These are phyloP conservation scores for Przewalskia tangutica DNA, from an alignment of 257 asterid species.

Conservation along the genomic window DNA sequence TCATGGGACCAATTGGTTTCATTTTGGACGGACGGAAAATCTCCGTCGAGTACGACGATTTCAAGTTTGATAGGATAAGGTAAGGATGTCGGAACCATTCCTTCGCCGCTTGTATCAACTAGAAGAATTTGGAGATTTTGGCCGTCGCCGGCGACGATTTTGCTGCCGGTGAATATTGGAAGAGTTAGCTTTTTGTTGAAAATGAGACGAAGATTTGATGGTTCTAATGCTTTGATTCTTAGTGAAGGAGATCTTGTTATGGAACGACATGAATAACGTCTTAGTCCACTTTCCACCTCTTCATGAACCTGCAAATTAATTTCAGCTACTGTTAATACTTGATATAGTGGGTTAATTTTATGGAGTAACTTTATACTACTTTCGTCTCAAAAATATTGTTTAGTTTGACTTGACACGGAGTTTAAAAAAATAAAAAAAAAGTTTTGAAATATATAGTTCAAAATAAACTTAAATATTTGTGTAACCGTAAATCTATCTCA, in stretches of 20 bases:
- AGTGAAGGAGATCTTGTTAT: slow-evolving; percentile 30
- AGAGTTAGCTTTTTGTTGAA: slow-evolving; percentile 23
- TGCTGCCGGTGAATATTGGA: slow-evolving; percentile 58
- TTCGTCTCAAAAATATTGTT: too few relatives aligned
- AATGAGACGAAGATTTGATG: slow-evolving; percentile 18
- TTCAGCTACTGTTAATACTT: not conserved
- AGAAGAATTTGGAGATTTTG: slow-evolving; percentile 41
- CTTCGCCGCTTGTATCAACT: slow-evolving; percentile 7
- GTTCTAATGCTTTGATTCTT: slow-evolving; percentile 20
- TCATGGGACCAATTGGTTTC: slow-evolving; percentile 20
- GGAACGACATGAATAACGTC: slow-evolving; percentile 16
- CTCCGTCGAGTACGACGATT: slow-evolving; percentile 59
- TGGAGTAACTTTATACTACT: too few relatives aligned
- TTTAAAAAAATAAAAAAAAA: too few relatives aligned
- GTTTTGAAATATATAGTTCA: too few relatives aligned
- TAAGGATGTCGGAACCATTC: slow-evolving; percentile 11
- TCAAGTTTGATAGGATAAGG: slow-evolving; percentile 34
- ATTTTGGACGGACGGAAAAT: too few relatives aligned
- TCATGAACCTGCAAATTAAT: slow-evolving; percentile 40
- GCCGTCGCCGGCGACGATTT: slow-evolving; percentile 26
- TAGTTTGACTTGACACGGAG: too few relatives aligned
- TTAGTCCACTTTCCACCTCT: slow-evolving; percentile 51
- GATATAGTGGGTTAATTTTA: not conserved
- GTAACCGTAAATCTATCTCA: too few relatives aligned
- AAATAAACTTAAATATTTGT: too few relatives aligned